Percentiles rank a stretch among this genome's conserved stretches.
Evolutionary conservation across 495 filamentous ascomycete genomes (phyloP).

Genomic region (Elaphomyces granulatus): DNA sequence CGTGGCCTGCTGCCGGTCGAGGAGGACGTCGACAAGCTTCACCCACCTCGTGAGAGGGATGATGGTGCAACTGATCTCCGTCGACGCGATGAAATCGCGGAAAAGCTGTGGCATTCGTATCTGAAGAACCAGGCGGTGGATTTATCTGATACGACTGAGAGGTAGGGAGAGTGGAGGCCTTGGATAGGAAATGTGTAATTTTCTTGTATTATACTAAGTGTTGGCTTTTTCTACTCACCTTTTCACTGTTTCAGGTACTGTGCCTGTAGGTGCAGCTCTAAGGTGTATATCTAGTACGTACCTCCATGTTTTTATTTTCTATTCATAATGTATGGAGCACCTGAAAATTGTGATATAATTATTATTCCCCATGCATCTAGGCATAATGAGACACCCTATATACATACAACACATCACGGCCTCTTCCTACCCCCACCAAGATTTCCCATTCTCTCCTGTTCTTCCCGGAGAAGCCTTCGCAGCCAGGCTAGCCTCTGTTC

Average conservation of each 20-base stretch:
- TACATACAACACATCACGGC: no score
- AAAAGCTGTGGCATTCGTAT: not conserved
- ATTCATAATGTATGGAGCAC: not conserved
- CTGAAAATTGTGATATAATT: not conserved
- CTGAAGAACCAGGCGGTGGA: not conserved
- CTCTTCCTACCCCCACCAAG: not conserved
- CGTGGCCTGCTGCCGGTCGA: not conserved
- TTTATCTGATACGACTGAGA: not conserved
- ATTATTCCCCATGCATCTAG: no score
- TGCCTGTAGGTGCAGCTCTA: not conserved
- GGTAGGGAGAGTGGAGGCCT: not conserved
- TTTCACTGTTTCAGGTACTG: not conserved
- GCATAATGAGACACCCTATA: no score
- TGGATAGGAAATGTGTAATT: no score
- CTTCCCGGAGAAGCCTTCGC: not conserved
- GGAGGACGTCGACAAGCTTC: not conserved
- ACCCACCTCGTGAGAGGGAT: not conserved
- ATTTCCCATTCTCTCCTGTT: not conserved
- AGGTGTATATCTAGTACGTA: not conserved
- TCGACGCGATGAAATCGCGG: not conserved
- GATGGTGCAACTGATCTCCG: not conserved
- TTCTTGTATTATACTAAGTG: no score
- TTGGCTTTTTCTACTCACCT: no score
- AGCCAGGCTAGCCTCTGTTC: not conserved
- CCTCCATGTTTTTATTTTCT: not conserved